A percentile compares a stretch with the other conserved stretches of the same genome.
Evolutionary conservation across 176 grass and related monocot species (phyloP).

Genomic region (Typha latifolia): DNA sequence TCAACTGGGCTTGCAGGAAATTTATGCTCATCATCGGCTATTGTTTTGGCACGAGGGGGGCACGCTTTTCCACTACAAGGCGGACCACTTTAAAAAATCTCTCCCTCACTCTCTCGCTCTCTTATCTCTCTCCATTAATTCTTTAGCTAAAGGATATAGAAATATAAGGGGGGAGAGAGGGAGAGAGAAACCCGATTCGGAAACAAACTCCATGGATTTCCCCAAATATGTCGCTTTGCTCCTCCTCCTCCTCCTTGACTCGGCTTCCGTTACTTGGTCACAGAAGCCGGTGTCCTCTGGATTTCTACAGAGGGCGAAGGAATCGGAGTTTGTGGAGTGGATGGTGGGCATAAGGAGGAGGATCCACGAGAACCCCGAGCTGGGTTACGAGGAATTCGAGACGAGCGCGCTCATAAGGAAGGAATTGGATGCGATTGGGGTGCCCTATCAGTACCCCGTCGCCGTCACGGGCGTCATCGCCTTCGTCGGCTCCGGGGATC

Average conservation of each 20-base stretch:
- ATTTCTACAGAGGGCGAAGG: slow-evolving; percentile 20
- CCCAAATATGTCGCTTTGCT: background rate
- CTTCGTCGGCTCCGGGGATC: slow-evolving; percentile 27
- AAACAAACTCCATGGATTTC: background rate
- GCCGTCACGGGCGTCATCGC: slow-evolving; percentile 60
- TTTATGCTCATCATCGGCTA: too few species aligned
- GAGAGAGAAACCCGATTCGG: background rate
- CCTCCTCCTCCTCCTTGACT: background rate
- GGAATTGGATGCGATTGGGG: slow-evolving; percentile 48
- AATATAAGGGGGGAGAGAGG: too few species aligned
- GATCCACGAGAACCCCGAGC: slow-evolving; percentile 65
- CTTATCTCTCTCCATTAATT: too few species aligned
- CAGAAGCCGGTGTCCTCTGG: background rate
- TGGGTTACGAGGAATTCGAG: slow-evolving; percentile 55
- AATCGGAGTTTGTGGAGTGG: slow-evolving; percentile 45
- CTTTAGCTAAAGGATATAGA: too few species aligned
- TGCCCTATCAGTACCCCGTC: slow-evolving; percentile 28
- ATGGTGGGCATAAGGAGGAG: slow-evolving; percentile 36
- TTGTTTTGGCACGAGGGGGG: too few species aligned
- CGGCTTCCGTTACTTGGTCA: too few species aligned
- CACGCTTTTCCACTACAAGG: too few species aligned
- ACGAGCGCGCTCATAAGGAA: slow-evolving; percentile 43
- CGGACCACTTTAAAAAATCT: too few species aligned
- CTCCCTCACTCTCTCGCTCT: too few species aligned
- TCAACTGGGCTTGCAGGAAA: too few species aligned